Evolutionary conservation across 306 rosid species (phyloP).

Genomic region (Acacia acuminata): DNA sequence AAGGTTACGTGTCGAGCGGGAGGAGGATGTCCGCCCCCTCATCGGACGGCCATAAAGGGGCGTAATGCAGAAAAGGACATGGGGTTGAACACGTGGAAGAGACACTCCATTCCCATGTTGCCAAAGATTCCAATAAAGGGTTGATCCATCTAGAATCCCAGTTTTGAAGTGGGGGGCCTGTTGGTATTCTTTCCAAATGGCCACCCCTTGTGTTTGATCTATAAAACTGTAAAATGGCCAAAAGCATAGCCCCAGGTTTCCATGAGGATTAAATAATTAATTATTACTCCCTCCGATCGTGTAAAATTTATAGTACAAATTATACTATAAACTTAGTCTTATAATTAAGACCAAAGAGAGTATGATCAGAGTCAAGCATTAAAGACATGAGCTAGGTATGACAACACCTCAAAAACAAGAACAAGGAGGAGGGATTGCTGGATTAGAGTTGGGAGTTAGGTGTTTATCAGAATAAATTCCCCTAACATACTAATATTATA

Average conservation of each 20-base stretch:
- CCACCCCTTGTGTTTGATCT: background rate
- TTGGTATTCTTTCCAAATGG: background rate
- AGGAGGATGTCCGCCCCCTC: slow-evolving; percentile 14
- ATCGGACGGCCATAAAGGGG: slow-evolving; percentile 54
- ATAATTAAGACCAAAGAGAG: too few relatives aligned
- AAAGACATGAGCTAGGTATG: too few relatives aligned
- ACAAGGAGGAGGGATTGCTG: too few relatives aligned
- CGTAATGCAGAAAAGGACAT: slow-evolving; percentile 11
- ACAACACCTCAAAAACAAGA: too few relatives aligned
- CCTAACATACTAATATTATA: too few relatives aligned
- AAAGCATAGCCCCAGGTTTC: background rate
- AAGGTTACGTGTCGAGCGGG: slow-evolving; percentile 48
- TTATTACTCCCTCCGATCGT: too few relatives aligned
- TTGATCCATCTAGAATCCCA: background rate
- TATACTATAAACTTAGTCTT: too few relatives aligned
- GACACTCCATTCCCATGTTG: slow-evolving; percentile 37
- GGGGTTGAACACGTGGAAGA: slow-evolving; percentile 45
- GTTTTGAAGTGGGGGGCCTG: background rate
- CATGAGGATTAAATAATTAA: background rate
- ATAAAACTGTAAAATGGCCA: background rate
- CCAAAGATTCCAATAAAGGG: background rate
- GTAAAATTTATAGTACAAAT: too few relatives aligned
- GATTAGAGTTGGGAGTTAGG: too few relatives aligned
- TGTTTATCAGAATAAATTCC: too few relatives aligned
- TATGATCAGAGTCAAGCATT: too few relatives aligned